These are phyloP conservation scores for Boletus subcaerulescens DNA, from an alignment of 768 basidiomycete genomes.

Conservation along the genomic window DNA sequence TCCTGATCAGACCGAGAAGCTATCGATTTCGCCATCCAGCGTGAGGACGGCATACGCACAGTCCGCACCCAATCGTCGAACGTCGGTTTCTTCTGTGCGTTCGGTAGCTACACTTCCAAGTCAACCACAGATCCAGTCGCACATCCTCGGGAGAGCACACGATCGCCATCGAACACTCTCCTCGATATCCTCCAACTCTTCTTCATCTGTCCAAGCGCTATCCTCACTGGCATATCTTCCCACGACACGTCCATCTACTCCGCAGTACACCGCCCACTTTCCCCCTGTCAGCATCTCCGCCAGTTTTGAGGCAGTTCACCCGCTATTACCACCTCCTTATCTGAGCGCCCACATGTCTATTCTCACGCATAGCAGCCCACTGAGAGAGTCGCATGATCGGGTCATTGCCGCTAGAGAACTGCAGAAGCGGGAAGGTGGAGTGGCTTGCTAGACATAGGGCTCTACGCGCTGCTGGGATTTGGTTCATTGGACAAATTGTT, in stretches of 20 bases:
- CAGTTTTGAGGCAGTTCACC: conserved; percentile 61
- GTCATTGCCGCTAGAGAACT: conserved; percentile 55
- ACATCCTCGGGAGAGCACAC: conserved; percentile 32
- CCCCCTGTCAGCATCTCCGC: conserved; percentile 56
- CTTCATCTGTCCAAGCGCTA: conserved; percentile 49
- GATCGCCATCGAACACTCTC: conserved; percentile 57
- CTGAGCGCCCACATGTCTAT: conserved; percentile 69
- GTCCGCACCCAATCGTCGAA: conserved; percentile 39
- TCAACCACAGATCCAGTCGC: conserved; percentile 32
- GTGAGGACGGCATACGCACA: conserved; percentile 34
- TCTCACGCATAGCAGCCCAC: conserved; percentile 58
- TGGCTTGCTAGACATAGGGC: not conserved
- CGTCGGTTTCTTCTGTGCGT: conserved; percentile 56
- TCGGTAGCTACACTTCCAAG: conserved; percentile 59
- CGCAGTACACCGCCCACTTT: conserved; percentile 58
- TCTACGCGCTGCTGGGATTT: not conserved
- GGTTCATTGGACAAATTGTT: conserved; percentile 15
- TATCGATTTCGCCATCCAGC: conserved; percentile 38
- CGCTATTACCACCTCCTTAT: conserved; percentile 71
- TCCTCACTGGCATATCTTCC: conserved; percentile 58
- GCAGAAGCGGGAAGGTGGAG: conserved; percentile 20
- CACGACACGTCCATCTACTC: conserved; percentile 32
- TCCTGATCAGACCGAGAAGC: conserved; percentile 19
- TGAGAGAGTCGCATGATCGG: conserved; percentile 69
- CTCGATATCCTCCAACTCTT: conserved; percentile 49